A percentile compares a stretch with the other conserved stretches of the same genome.
Conservation (phyloP, 2,329 filamentous ascomycete species). For the Aspergillus felis region DNA sequence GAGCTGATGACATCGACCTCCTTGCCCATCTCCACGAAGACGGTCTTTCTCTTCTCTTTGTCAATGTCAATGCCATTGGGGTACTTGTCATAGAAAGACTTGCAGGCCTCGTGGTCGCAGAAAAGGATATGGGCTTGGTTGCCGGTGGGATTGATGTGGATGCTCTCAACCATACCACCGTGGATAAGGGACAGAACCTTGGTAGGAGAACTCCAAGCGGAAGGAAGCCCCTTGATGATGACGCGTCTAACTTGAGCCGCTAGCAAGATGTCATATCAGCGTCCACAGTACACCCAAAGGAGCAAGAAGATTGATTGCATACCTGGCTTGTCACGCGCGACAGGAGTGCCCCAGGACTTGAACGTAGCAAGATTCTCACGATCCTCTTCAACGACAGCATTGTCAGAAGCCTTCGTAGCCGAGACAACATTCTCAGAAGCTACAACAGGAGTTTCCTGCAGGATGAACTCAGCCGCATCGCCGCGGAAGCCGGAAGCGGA, state of each 20-base stretch:
- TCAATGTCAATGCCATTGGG: conserved; percentile 35
- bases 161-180: conserved; percentile 36
- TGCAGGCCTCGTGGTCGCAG: conserved; percentile 30
- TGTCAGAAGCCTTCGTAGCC: not conserved
- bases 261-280: conserved; percentile 6
- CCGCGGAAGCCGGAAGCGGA: not conserved
- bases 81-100: conserved; percentile 33
- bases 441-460: not conserved
- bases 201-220: conserved; percentile 22
- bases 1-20: conserved; percentile 40
- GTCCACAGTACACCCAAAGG: not conserved
- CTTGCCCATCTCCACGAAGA: conserved; percentile 38
- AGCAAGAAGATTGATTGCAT: conserved; percentile 3
- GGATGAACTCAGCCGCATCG: not conserved
- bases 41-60: conserved; percentile 23
- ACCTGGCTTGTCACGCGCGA: conserved; percentile 25
- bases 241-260: conserved; percentile 28
- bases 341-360: conserved; percentile 28
- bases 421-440: not conserved
- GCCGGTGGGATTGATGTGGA: conserved; percentile 19
- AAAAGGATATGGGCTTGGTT: conserved; percentile 34
- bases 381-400: conserved; percentile 11
- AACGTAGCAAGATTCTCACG: conserved; percentile 29
- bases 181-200: conserved; percentile 37
- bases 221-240: conserved; percentile 36